Evolutionary conservation across 2,329 filamentous ascomycete species (phyloP).

Genomic region (Aspergillus transmontanensis): DNA sequence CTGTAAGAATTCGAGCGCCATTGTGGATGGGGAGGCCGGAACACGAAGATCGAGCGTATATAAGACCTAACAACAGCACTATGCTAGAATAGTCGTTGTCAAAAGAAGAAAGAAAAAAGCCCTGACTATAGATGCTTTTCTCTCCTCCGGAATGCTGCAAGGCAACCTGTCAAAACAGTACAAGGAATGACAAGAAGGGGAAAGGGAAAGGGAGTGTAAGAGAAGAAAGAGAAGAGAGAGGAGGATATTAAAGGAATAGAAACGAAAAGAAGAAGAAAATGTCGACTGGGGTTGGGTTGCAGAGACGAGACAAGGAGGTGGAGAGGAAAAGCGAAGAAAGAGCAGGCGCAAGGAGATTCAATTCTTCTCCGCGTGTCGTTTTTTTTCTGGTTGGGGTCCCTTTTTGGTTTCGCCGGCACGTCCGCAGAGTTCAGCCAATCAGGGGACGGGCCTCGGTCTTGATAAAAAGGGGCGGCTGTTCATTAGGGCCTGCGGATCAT

Average conservation of each 20-base stretch:
- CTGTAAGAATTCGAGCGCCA: constrained; percentile 53
- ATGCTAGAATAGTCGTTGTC: background rate
- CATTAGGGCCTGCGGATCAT: constrained; percentile 16
- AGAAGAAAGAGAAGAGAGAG: constrained; percentile 69
- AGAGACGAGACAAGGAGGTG: constrained; percentile 14
- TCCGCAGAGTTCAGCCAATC: constrained; percentile 24
- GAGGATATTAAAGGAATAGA: constrained; percentile 42
- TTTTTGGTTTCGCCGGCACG: constrained; percentile 26
- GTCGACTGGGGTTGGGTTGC: constrained; percentile 18
- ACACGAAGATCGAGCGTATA: background rate
- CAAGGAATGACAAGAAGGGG: constrained; percentile 17
- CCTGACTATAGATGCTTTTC: constrained; percentile 6
- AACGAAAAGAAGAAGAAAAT: constrained; percentile 19
- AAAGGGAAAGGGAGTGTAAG: constrained; percentile 13
- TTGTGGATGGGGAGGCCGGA: constrained; percentile 32
- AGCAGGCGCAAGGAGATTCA: constrained; percentile 15
- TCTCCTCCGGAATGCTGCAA: constrained; percentile 13
- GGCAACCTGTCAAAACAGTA: constrained; percentile 2
- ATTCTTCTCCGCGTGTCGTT: background rate
- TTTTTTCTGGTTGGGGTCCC: constrained; percentile 18
- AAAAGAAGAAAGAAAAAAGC: background rate
- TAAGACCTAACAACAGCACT: background rate
- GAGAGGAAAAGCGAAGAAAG: constrained; percentile 14
- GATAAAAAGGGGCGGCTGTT: constrained; percentile 28
- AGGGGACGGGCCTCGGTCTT: constrained; percentile 27